Base-by-base conservation (phyloP, 768 basidiomycete species). In the Mycena olivaceomarginata region DNA sequence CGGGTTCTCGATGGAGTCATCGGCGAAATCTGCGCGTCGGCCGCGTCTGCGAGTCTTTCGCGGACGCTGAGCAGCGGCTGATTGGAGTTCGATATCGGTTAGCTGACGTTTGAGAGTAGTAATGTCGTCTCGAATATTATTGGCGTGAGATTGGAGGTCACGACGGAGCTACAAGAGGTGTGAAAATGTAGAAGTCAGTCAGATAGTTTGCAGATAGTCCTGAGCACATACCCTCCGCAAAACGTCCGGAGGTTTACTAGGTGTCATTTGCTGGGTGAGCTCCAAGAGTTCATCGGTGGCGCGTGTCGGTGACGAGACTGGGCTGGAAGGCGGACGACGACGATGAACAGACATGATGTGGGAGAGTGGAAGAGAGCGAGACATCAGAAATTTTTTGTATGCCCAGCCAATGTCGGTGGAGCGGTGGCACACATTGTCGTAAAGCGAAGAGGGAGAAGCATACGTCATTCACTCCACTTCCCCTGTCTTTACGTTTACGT, bases 31-130 rank as follows among this genome's bases (percentile, higher is more conserved):
- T 1, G 56, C 56, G 1, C 68, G 68, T 12, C 59, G 4, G 68
- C 11, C 10, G 43, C 60, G 74, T 18, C 63, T 69, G 60, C 74
- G 74, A 13, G 43, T n/a, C 66, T 70, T 6, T 62, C 37, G 53
- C 0, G 70, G 70, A 22, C 60, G 3, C 37, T n/a, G 13, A 51
- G 48, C 18, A 16, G 48, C 8, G 53, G 53, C 67, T 4, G 40
- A 41, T 39, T 56, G 39, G 12, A 57, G 41, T 10, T 56, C n/a
- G 40, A 69, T 5, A 11, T 69, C 53, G 20, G 56, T 57, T 10
- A 69, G 4, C 0, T n/a, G 48, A 31, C 66, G 66, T n/a, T 67
- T 67, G 53, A 70, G 41, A 46, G 22, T 15, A 10, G 22, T 5
- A 11, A 59, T 39, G 9, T 53, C 51, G 1, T 70, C 68, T 9